These are phyloP conservation scores for Pelagophyceae sp. DNA, from an alignment of 352 stramenopile species.

Conservation along the genomic window DNA sequence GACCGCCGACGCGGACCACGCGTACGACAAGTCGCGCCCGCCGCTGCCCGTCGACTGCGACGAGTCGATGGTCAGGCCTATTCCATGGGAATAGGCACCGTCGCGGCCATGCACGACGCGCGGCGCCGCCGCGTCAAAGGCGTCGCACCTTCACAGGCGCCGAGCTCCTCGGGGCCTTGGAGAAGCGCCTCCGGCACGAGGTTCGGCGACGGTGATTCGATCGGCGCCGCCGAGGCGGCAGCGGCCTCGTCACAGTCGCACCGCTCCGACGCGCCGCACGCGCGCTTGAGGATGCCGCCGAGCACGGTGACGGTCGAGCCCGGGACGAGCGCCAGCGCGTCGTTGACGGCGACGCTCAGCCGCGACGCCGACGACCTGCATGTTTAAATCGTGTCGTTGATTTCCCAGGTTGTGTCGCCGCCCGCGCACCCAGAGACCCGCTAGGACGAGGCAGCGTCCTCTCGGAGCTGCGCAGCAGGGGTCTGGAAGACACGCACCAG, in stretches of 20 bases:
- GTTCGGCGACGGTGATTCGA: not conserved
- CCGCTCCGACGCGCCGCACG: not conserved
- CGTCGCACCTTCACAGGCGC: not conserved
- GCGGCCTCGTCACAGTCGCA: not conserved
- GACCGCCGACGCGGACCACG: not conserved
- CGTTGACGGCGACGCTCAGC: not conserved
- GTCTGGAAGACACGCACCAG: too few relatives aligned
- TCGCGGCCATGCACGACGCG: too few relatives aligned
- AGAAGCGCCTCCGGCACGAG: not conserved
- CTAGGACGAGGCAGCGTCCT: too few relatives aligned
- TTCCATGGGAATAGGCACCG: too few relatives aligned
- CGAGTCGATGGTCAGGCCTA: too few relatives aligned
- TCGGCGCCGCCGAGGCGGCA: not conserved
- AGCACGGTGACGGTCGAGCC: not conserved
- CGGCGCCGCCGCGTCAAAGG: too few relatives aligned
- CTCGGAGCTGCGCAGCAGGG: too few relatives aligned
- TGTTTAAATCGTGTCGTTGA: too few relatives aligned
- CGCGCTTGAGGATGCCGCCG: not conserved
- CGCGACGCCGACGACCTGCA: too few relatives aligned
- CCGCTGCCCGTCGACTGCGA: not conserved
- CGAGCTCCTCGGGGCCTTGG: not conserved
- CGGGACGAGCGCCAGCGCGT: not conserved
- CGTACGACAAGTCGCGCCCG: not conserved
- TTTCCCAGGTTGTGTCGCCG: too few relatives aligned
- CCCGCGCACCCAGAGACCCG: too few relatives aligned